phyloP scores from a whole-genome alignment of 192 early-diverging fungal genomes.

The Backusella tuberculispora region DNA sequence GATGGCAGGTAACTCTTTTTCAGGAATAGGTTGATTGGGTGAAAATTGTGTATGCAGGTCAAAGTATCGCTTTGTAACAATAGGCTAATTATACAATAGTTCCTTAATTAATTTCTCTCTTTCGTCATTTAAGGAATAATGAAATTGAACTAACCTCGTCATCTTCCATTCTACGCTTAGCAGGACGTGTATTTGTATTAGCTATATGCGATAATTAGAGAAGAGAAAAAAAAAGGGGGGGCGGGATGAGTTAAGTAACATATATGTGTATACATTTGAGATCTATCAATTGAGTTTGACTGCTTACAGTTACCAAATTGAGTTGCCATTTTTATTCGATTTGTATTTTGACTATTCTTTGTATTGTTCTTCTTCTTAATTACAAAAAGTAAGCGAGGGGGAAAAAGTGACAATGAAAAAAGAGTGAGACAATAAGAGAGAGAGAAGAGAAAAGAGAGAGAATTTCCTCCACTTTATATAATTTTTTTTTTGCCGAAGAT shows the following conservation, averaged over 20 bases:
- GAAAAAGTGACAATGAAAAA: constrained; percentile 5
- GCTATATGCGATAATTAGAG: neutral
- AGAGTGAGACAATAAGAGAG: neutral
- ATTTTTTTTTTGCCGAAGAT: constrained; percentile 23
- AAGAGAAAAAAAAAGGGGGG: neutral
- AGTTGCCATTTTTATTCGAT: constrained; percentile 9
- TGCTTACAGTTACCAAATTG: constrained; percentile 23
- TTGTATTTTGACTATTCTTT: neutral
- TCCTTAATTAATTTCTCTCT: neutral
- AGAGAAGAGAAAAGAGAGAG: neutral
- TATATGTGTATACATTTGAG: neutral
- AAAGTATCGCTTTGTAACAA: constrained; percentile 18
- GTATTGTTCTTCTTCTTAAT: neutral
- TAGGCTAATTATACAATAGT: constrained; percentile 8
- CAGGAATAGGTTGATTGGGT: constrained; percentile 18
- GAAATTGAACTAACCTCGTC: constrained; percentile 11
- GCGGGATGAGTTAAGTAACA: neutral
- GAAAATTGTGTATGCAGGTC: constrained; percentile 28
- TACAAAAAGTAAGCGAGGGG: neutral
- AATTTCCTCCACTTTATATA: constrained; percentile 23
- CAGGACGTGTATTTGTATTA: constrained; percentile 7
- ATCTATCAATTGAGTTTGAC: constrained; percentile 17
- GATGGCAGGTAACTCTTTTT: constrained; percentile 24
- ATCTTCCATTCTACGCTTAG: constrained; percentile 22
- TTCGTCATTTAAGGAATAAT: neutral